phyloP scores from a whole-genome alignment of 176 grass and related monocot species.

The Rhynchospora tenuis region DNA sequence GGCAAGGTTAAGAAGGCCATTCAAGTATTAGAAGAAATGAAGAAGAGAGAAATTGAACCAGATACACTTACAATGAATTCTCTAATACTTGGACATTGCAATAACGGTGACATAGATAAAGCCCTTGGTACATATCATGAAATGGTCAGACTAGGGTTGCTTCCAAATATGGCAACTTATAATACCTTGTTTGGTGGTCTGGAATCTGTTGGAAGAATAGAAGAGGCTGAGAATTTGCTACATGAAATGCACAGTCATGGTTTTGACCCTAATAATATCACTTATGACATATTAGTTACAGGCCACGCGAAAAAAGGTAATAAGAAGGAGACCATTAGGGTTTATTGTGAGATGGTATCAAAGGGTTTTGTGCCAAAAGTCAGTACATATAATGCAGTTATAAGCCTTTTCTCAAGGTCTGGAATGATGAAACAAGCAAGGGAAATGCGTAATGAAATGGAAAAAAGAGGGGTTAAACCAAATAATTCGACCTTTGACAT shows the following conservation, averaged over 20 bases:
- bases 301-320: slow-evolving; percentile 69
- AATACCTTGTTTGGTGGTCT: slow-evolving; percentile 86
- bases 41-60: slow-evolving; percentile 47
- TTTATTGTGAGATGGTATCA: slow-evolving; percentile 85
- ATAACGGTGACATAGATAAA: slow-evolving; percentile 53
- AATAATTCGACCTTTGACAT: slow-evolving; percentile 77
- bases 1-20: slow-evolving; percentile 64
- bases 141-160: slow-evolving; percentile 48
- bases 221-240: slow-evolving; percentile 51
- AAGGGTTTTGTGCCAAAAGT: slow-evolving; percentile 89
- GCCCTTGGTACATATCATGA: slow-evolving; percentile 62
- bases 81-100: slow-evolving; percentile 88
- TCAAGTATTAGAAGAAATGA: slow-evolving; percentile 66
- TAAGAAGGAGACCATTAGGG: slow-evolving; percentile 55
- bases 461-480: slow-evolving; percentile 51
- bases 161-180: slow-evolving; percentile 66
- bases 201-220: slow-evolving; percentile 59
- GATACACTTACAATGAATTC: slow-evolving; percentile 69
- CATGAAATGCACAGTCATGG: slow-evolving; percentile 56
- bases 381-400: slow-evolving; percentile 84
- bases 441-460: slow-evolving; percentile 75
- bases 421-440: slow-evolving; percentile 97
- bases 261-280: slow-evolving; percentile 50
- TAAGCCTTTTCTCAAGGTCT: slow-evolving; percentile 55
- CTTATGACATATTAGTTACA: slow-evolving; percentile 83